phyloP scores from a whole-genome alignment of 2,329 filamentous ascomycete genomes.

The Xylaria sp. region DNA sequence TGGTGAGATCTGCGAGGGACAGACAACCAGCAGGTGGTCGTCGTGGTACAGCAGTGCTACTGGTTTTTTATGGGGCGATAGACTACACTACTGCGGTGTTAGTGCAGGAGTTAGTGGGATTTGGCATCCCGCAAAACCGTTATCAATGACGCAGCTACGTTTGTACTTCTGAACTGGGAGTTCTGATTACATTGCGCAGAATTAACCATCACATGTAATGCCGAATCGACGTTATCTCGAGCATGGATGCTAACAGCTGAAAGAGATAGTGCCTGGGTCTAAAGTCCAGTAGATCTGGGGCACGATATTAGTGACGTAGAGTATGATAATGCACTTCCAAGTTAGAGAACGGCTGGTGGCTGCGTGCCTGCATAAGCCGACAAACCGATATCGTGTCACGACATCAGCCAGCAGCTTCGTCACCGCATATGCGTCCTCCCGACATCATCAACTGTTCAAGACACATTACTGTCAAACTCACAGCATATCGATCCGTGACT shows the following conservation, averaged over 20 bases:
- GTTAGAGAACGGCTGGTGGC: not conserved
- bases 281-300: not conserved
- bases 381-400: not conserved
- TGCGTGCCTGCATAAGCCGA: conserved; percentile 11
- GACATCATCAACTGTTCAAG: not conserved
- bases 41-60: not conserved
- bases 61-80: not conserved
- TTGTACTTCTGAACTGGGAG: not conserved
- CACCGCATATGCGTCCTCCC: too few species aligned
- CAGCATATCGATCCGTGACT: too few species aligned
- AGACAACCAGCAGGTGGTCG: not conserved
- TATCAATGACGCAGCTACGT: conserved; percentile 17
- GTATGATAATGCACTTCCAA: not conserved
- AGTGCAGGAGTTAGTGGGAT: not conserved
- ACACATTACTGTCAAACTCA: not conserved
- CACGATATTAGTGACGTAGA: not conserved
- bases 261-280: not conserved
- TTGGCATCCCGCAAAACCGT: not conserved
- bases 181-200: not conserved
- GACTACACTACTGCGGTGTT: not conserved
- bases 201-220: not conserved
- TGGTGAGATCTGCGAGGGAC: conserved; percentile 6
- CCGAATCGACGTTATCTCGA: not conserved
- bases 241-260: not conserved
- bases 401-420: not conserved